A percentile compares a stretch with the other conserved stretches of the same genome.
Conservation (phyloP, 2,329 filamentous ascomycete genomes). For the Pezicula radicicola region DNA sequence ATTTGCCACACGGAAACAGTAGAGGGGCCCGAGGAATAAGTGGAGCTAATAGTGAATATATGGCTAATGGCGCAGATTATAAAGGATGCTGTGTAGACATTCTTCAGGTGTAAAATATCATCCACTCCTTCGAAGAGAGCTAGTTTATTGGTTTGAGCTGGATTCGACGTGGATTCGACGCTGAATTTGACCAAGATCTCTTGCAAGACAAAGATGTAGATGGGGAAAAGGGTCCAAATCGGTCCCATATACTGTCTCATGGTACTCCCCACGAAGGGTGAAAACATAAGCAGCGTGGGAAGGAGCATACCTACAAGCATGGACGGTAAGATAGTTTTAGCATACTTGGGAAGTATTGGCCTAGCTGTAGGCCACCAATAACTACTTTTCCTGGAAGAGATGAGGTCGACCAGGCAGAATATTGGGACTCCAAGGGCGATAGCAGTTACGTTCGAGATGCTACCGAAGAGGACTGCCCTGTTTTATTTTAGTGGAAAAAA, state of each 20-base stretch:
- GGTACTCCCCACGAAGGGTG: neutral
- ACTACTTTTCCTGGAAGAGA: neutral
- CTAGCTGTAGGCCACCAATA: conserved; percentile 1
- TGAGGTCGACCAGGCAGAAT: neutral
- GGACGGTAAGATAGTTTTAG: conserved; percentile 1
- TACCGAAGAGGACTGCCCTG: neutral
- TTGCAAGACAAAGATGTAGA: neutral
- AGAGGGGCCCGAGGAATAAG: neutral
- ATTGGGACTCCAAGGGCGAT: conserved; percentile 1
- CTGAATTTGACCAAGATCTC: neutral
- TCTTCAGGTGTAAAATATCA: neutral
- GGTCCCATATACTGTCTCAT: neutral
- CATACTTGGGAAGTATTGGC: neutral
- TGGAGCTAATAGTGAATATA: neutral
- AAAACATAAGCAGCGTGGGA: conserved; percentile 1
- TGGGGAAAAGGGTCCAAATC: neutral
- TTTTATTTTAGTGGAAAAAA: neutral
- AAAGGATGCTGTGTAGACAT: neutral
- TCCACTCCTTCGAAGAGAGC: neutral
- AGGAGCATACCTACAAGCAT: neutral
- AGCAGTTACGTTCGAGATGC: neutral
- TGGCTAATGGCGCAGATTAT: neutral
- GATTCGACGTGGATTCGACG: neutral
- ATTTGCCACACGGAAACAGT: neutral
- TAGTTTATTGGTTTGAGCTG: neutral